Conservation (phyloP, 1,284 basidiomycete genomes). For the Cutaneotrichosporon sp. region DNA sequence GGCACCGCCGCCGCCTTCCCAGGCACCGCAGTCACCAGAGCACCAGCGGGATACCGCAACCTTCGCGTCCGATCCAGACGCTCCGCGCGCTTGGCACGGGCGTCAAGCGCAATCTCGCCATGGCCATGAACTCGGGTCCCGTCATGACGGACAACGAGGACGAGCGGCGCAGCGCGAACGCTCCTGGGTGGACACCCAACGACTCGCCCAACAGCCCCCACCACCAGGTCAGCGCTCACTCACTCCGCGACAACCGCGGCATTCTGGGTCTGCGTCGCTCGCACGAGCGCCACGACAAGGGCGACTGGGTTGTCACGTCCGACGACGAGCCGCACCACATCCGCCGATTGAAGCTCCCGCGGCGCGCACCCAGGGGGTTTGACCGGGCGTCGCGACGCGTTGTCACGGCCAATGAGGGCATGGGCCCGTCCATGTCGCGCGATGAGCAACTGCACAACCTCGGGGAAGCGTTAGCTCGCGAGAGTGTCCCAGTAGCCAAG, state of each 20-base stretch:
- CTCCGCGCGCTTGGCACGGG: background rate
- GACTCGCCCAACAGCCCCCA: background rate
- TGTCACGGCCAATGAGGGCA: background rate
- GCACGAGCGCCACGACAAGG: background rate
- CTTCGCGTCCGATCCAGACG: conserved; percentile 1
- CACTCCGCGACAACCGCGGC: background rate
- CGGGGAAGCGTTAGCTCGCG: conserved; percentile 8
- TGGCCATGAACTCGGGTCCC: background rate
- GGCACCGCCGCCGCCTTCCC: background rate
- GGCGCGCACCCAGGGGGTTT: background rate
- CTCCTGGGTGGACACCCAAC: background rate
- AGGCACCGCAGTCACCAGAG: conserved; percentile 4
- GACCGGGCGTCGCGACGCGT: background rate
- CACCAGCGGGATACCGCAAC: conserved; percentile 9
- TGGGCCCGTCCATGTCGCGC: background rate
- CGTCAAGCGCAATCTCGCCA: background rate
- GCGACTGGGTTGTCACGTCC: conserved; percentile 7
- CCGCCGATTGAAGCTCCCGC: conserved; percentile 11
- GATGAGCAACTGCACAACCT: conserved; percentile 3
- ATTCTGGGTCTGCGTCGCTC: background rate
- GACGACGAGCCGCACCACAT: conserved; percentile 20
- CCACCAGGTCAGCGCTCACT: conserved; percentile 4
- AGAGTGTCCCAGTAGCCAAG: background rate
- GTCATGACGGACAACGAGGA: conserved; percentile 3
- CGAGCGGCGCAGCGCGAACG: background rate